Conservation (phyloP, 2,329 filamentous ascomycete species). For the Aspergillus sp. region DNA sequence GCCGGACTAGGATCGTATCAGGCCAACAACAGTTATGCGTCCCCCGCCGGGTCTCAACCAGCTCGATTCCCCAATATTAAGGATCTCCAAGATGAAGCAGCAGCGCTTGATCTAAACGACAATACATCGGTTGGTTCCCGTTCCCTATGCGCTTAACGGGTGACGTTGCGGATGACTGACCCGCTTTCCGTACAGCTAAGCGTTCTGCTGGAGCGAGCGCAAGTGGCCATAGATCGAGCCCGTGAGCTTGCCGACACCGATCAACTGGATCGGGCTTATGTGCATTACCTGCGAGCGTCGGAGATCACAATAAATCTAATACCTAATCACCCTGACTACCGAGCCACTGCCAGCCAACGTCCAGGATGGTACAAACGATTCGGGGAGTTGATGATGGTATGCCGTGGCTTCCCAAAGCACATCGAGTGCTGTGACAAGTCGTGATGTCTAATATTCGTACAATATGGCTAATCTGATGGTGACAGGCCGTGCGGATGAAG, state of each 20-base stretch:
- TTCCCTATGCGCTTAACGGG: neutral
- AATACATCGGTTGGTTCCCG: slow-evolving; percentile 32
- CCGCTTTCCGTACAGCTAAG: slow-evolving; percentile 31
- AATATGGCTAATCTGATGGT: slow-evolving; percentile 14
- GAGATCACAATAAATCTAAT: slow-evolving; percentile 77
- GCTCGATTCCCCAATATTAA: slow-evolving; percentile 43
- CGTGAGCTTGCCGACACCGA: slow-evolving; percentile 34
- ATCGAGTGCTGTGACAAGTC: neutral
- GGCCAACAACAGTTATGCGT: slow-evolving; percentile 24
- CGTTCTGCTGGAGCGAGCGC: slow-evolving; percentile 37
- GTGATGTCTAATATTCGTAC: neutral
- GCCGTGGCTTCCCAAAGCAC: neutral
- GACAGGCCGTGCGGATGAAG: slow-evolving; percentile 43
- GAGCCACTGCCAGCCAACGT: slow-evolving; percentile 60
- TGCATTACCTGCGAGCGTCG: slow-evolving; percentile 80
- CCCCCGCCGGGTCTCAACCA: slow-evolving; percentile 21
- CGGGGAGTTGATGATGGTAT: slow-evolving; percentile 51
- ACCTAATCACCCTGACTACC: slow-evolving; percentile 73
- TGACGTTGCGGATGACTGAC: slow-evolving; percentile 20
- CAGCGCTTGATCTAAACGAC: slow-evolving; percentile 36
- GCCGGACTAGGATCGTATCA: slow-evolving; percentile 28
- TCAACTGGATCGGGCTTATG: slow-evolving; percentile 70
- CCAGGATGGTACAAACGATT: slow-evolving; percentile 54
- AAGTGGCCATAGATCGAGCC: slow-evolving; percentile 39
- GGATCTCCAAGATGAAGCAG: slow-evolving; percentile 44